A percentile compares a stretch with the other conserved stretches of the same genome.
Conservation (phyloP, 495 filamentous ascomycete species). For the Friedmanniomyces simplex region DNA sequence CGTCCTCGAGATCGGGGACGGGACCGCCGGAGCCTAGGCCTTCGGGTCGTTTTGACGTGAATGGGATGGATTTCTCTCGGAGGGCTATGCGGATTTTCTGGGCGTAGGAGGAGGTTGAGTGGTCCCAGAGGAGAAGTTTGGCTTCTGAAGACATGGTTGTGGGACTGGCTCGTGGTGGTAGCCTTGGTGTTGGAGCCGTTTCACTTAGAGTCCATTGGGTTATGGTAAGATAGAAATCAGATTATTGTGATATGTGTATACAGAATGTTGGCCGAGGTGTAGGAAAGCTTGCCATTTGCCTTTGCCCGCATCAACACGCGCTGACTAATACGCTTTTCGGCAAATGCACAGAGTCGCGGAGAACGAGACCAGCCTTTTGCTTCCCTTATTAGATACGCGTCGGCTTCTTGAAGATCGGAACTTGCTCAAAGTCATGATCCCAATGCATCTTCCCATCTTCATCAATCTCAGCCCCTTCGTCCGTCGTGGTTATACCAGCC, state of each 20-base stretch:
- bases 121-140: constrained; percentile 14
- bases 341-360: not conserved
- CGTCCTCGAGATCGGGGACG: not conserved
- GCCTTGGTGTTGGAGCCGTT: no score
- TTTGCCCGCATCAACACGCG: no score
- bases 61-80: constrained; percentile 14
- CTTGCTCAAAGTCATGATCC: constrained; percentile 55
- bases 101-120: constrained; percentile 11
- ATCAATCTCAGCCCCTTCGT: constrained; percentile 71
- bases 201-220: no score
- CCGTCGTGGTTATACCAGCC: constrained; percentile 63
- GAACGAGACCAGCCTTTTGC: no score
- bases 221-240: no score
- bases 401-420: constrained; percentile 64
- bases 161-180: no score
- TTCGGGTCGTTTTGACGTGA: constrained; percentile 1
- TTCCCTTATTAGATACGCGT: constrained; percentile 1
- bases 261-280: not conserved
- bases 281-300: not conserved
- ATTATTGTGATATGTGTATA: no score
- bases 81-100: constrained; percentile 19
- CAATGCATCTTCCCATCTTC: constrained; percentile 71
- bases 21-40: constrained; percentile 10
- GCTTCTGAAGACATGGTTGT: not conserved
- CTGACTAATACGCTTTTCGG: not conserved